Evolutionary conservation across 805 yeast species (phyloP).

Genomic region (Grigorovia humatica): DNA sequence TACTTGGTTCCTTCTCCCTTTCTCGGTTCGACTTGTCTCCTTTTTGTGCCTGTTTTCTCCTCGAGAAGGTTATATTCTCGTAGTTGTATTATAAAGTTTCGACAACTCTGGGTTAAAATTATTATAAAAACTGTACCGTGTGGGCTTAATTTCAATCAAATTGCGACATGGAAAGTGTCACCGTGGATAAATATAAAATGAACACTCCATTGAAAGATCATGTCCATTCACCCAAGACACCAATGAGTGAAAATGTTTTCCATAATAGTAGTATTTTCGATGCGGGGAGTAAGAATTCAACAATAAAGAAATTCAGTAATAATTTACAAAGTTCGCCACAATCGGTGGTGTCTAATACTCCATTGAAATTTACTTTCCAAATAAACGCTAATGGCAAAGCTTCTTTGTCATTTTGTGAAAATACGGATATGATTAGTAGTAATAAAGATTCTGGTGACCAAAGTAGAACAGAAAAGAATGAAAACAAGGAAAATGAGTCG

Average conservation of each 20-base stretch:
- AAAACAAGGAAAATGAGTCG: not conserved
- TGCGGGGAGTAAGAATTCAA: not conserved
- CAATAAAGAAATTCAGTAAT: slow-evolving; percentile 1
- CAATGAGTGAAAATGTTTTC: slow-evolving; percentile 4
- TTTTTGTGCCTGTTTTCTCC: no score
- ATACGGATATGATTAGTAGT: not conserved
- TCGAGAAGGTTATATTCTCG: not conserved
- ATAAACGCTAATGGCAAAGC: slow-evolving; percentile 29
- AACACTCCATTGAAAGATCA: not conserved
- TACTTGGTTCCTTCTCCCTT: not conserved
- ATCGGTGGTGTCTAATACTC: slow-evolving; percentile 1
- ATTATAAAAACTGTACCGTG: no score
- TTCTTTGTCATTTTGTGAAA: slow-evolving; percentile 1
- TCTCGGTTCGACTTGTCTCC: not conserved
- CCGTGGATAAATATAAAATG: not conserved
- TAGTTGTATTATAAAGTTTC: not conserved
- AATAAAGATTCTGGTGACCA: not conserved
- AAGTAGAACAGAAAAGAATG: not conserved
- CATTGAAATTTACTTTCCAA: slow-evolving; percentile 19
- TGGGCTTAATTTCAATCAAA: no score
- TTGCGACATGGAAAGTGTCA: not conserved
- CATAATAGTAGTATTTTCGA: not conserved
- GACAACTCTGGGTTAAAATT: no score
- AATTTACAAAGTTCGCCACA: slow-evolving; percentile 3
- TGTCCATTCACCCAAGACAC: slow-evolving; percentile 3